Conservation (phyloP, 2,329 filamentous ascomycete species). For the Teratosphaeria destructans region DNA sequence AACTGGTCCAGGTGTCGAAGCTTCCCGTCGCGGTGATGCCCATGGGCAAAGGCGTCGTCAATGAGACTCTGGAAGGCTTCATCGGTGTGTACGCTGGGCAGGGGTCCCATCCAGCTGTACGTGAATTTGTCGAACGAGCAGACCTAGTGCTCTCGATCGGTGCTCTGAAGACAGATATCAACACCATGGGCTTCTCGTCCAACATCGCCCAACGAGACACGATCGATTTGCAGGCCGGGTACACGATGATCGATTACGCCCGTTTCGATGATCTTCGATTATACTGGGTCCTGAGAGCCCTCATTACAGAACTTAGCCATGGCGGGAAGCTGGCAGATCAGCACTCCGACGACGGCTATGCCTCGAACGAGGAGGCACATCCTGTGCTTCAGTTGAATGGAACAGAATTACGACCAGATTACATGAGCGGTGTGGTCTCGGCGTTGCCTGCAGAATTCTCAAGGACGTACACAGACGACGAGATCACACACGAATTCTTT, state of each 20-base stretch:
- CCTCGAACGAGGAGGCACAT: background rate
- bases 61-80: conserved; percentile 58
- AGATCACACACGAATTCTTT: conserved; percentile 62
- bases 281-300: background rate
- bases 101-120: conserved; percentile 36
- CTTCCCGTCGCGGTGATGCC: conserved; percentile 80
- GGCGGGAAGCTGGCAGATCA: background rate
- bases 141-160: conserved; percentile 62
- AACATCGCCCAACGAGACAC: background rate
- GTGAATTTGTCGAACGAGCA: conserved; percentile 30
- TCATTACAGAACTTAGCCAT: background rate
- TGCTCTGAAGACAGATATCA: conserved; percentile 65
- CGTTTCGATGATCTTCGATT: background rate
- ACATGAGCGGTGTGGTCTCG: conserved; percentile 11
- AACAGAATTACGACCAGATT: background rate
- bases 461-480: conserved; percentile 1
- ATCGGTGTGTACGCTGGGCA: conserved; percentile 72
- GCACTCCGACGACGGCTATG: background rate
- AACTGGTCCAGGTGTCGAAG: conserved; percentile 60
- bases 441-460: background rate
- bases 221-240: background rate
- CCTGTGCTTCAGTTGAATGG: background rate
- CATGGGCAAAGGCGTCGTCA: conserved; percentile 78
- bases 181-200: conserved; percentile 41
- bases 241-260: background rate